A percentile compares a stretch with the other conserved stretches of the same genome.
Evolutionary conservation across 306 rosid genomes (phyloP).

Genomic region (Vicia sativa): DNA sequence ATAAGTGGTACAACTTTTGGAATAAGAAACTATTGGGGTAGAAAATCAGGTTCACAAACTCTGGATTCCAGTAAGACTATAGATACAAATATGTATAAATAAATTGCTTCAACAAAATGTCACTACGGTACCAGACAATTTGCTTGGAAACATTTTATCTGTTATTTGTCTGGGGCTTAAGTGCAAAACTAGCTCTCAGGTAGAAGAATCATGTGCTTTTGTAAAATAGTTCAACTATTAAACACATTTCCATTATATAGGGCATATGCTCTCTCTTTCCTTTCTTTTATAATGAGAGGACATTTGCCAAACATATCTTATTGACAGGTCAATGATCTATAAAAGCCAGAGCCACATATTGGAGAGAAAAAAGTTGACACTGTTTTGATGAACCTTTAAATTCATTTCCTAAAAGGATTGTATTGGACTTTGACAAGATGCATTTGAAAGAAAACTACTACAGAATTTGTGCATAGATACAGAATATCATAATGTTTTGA

Average conservation of each 20-base stretch:
- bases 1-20: slow-evolving; percentile 6
- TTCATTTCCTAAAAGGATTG: slow-evolving; percentile 4
- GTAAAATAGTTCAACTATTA: slow-evolving; percentile 3
- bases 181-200: slow-evolving; percentile 20
- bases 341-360: slow-evolving; percentile 11
- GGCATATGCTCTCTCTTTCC: neutral
- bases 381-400: slow-evolving; percentile 2
- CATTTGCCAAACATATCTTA: slow-evolving; percentile 27
- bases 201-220: slow-evolving; percentile 7
- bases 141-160: slow-evolving; percentile 13
- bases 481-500: slow-evolving; percentile 24
- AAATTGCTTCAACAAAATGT: slow-evolving; percentile 14
- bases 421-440: slow-evolving; percentile 25
- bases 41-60: slow-evolving; percentile 11
- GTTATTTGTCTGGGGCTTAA: neutral
- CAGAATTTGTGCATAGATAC: slow-evolving; percentile 11
- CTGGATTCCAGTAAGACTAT: slow-evolving; percentile 4
- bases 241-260: slow-evolving; percentile 22
- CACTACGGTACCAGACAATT: slow-evolving; percentile 2
- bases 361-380: neutral
- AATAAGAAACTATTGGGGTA: slow-evolving; percentile 9
- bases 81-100: slow-evolving; percentile 10
- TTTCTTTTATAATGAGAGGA: neutral
- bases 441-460: slow-evolving; percentile 1
- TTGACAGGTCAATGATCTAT: slow-evolving; percentile 7